Base-by-base conservation (phyloP, 1,284 basidiomycete species). In the Inonotus obliquus region DNA sequence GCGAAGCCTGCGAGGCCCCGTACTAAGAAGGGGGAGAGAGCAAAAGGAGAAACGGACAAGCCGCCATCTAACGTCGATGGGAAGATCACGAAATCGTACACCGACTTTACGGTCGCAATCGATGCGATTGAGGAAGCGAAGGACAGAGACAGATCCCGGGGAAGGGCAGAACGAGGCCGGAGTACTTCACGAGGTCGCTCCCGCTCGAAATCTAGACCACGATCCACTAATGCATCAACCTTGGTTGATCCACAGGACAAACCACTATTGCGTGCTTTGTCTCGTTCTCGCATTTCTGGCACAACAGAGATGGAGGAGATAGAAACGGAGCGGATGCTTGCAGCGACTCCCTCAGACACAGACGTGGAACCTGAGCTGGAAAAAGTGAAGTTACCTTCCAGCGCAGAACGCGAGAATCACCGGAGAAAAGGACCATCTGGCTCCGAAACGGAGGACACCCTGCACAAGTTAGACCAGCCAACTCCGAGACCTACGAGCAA, bases 11-110 rank as follows among this genome's bases (percentile, higher is more conserved):
- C 67, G 67, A 19, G 65, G 67, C 35, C 41, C 51, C 44, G 67
- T 53, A 53, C 56, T 19, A 68, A 65, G 38, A 68, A 21, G 21
- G 70, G 21, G 17, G 37, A 39, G 67, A 68, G 23, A 21, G 62
- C 39, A 14, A 27, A 39, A 32, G 35, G 37, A 29, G 56, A 60
- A 23, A 6, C 11, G 11, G 56, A 57, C 65, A 63, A 59, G 23
- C 62, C 62, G 27, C 57, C 62, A 10, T 60, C 62, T 1, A 55
- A 54, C 27, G 62, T 63, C 17, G 58, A 63, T 37, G 62, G 58
- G 10, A 60, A 56, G 27, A 19, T 53, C 21, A 14, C 57, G 6
- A 59, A 54, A n/a, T 9, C 23, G 27, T 63, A 60, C 51, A 44
- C 45, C 21, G 62, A 63, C 35, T 48, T 60, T n/a, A 29, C 47